A percentile compares a stretch with the other conserved stretches of the same genome.
Evolutionary conservation across 83 land plant species (phyloP).

Genomic region (Picea mariana): DNA sequence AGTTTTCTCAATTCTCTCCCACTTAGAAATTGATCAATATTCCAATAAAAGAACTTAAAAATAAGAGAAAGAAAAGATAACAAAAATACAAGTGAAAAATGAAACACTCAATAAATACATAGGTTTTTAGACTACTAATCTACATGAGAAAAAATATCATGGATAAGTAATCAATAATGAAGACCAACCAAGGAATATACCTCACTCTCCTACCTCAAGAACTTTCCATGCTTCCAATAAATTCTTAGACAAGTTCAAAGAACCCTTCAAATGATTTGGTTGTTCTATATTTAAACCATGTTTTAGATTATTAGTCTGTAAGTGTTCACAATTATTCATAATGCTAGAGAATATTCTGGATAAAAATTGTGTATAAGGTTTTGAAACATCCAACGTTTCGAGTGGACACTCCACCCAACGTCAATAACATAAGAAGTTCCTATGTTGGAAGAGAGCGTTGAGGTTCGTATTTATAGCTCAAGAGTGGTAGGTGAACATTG

Average conservation of each 20-base stretch:
- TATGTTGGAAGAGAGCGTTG: too few relatives aligned
- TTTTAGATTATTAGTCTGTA: neutral
- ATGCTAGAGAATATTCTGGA: too few relatives aligned
- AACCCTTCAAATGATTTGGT: neutral
- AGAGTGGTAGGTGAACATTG: too few relatives aligned
- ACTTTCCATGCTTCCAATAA: constrained; percentile 62
- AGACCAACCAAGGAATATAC: constrained; percentile 4
- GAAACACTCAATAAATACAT: neutral
- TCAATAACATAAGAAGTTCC: too few relatives aligned
- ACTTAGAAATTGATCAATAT: constrained; percentile 66
- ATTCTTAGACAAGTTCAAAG: constrained; percentile 26
- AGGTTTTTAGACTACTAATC: neutral
- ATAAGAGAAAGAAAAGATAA: neutral
- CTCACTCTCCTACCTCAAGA: constrained; percentile 40
- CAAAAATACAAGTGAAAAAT: neutral
- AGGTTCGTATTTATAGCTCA: too few relatives aligned
- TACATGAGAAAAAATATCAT: too few relatives aligned
- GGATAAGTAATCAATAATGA: neutral
- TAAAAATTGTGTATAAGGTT: too few relatives aligned
- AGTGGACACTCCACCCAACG: too few relatives aligned
- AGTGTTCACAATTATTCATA: too few relatives aligned
- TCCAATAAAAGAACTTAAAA: constrained; percentile 1
- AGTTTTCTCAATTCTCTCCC: constrained; percentile 87
- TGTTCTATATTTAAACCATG: neutral
- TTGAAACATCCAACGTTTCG: too few relatives aligned